Percentiles rank a stretch among this genome's conserved stretches.
Conservation (phyloP, 495 filamentous ascomycete genomes). For the Penicillium parvum region DNA sequence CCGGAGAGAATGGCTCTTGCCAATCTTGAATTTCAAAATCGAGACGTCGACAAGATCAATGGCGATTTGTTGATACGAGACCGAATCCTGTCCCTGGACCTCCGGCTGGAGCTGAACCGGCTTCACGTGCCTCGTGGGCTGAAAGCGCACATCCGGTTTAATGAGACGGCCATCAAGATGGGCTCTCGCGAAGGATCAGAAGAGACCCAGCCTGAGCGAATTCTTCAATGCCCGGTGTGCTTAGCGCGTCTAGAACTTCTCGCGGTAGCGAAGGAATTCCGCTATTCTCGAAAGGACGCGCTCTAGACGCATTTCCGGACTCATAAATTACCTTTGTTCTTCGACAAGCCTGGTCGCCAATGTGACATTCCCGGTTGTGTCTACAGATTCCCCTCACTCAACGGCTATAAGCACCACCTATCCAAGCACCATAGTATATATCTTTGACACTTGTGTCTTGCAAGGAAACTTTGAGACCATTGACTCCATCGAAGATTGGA, state of each 20-base stretch:
- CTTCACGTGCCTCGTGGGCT: no score
- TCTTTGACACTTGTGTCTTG: no score
- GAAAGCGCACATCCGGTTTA: no score
- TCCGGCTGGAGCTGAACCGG: constrained; percentile 15
- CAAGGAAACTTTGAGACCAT: no score
- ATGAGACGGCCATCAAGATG: no score
- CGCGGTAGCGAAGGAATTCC: constrained; percentile 5
- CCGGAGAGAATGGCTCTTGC: constrained; percentile 17
- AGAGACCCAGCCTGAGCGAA: background rate
- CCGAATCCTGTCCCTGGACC: constrained; percentile 19
- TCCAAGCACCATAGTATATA: constrained; percentile 5
- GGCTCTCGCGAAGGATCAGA: constrained; percentile 3
- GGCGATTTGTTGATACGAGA: constrained; percentile 18
- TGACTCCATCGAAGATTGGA: no score
- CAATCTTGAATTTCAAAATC: constrained; percentile 22
- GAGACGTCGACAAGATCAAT: constrained; percentile 15
- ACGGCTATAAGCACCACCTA: constrained; percentile 5
- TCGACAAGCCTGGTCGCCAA: constrained; percentile 5
- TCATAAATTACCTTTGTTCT: constrained; percentile 9
- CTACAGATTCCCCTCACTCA: constrained; percentile 1
- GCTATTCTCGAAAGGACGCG: constrained; percentile 10
- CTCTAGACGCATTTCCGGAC: constrained; percentile 6
- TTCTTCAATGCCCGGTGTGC: constrained; percentile 8
- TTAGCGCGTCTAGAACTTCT: constrained; percentile 4
- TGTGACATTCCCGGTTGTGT: constrained; percentile 6